Conservation (phyloP, 192 early-diverging fungal species). For the Jimgerdemannia lactiflua region DNA sequence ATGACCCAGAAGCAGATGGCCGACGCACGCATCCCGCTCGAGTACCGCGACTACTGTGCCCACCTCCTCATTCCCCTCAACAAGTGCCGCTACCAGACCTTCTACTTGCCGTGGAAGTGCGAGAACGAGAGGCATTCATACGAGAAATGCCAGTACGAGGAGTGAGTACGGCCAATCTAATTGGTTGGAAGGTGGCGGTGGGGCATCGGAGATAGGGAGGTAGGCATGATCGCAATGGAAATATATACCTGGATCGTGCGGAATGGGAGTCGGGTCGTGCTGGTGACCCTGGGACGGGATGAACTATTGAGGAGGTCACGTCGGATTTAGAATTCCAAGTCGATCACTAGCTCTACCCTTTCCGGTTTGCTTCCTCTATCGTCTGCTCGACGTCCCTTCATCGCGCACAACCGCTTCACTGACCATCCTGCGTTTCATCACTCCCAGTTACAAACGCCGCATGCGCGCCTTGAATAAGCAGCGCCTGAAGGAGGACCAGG, state of each 20-base stretch:
- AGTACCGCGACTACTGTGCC: conserved; percentile 93
- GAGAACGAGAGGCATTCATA: conserved; percentile 83
- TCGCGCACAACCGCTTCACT: too few species aligned
- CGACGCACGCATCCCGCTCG: conserved; percentile 78
- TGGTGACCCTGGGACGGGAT: too few species aligned
- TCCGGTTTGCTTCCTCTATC: too few species aligned
- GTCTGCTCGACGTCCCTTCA: too few species aligned
- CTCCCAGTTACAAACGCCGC: conserved; percentile 32
- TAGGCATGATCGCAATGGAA: too few species aligned
- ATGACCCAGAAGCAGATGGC: conserved; percentile 85
- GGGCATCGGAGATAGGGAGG: background rate
- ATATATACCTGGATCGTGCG: too few species aligned
- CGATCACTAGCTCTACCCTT: too few species aligned
- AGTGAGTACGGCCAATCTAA: conserved; percentile 44
- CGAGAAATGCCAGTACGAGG: conserved; percentile 96
- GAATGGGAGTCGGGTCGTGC: too few species aligned
- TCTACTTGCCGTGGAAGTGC: conserved; percentile 94
- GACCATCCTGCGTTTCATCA: too few species aligned
- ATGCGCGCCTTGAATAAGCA: conserved; percentile 27
- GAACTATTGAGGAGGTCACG: too few species aligned
- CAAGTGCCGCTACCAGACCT: conserved; percentile 84
- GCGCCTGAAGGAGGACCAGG: conserved; percentile 25
- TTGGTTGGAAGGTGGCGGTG: background rate
- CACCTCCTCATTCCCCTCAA: conserved; percentile 88
- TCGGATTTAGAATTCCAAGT: too few species aligned